Percentiles rank a stretch among this genome's conserved stretches.
These are phyloP conservation scores for Hawksworthiomyces lignivorus DNA, from an alignment of 2,329 filamentous ascomycete genomes.

Conservation along the genomic window DNA sequence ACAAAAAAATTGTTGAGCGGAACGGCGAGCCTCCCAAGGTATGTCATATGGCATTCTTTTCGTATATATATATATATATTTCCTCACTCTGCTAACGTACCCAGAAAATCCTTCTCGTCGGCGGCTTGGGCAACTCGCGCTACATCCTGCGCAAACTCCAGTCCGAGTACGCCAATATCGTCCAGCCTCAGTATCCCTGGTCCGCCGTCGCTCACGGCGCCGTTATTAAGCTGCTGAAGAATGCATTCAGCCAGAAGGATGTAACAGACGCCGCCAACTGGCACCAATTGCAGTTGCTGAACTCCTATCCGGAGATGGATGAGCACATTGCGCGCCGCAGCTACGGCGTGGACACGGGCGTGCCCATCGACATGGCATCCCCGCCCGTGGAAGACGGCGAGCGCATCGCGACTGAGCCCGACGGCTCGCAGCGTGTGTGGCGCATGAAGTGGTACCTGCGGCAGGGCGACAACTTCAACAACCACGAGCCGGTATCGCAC, in stretches of 20 bases:
- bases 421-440: conserved; percentile 9
- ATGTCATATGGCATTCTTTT: background rate
- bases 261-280: background rate
- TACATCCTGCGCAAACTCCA: conserved; percentile 34
- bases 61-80: too few species aligned
- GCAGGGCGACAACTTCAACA: conserved; percentile 10
- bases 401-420: background rate
- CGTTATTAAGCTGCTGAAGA: conserved; percentile 32
- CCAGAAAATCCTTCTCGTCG: conserved; percentile 39
- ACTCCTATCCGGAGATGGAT: conserved; percentile 3
- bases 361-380: conserved; percentile 2
- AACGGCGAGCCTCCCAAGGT: conserved; percentile 3
- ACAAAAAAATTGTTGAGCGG: background rate
- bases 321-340: conserved; percentile 9
- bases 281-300: background rate
- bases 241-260: background rate
- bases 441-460: conserved; percentile 12
- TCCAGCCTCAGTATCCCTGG: conserved; percentile 43
- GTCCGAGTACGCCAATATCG: conserved; percentile 28
- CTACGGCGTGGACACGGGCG: conserved; percentile 10
- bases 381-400: conserved; percentile 1
- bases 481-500: conserved; percentile 12
- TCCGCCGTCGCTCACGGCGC: conserved; percentile 43
- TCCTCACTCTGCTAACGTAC: background rate
- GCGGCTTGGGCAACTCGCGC: conserved; percentile 38